Percentiles rank a stretch among this genome's conserved stretches.
These are phyloP conservation scores for Colletotrichum sp. DNA, from an alignment of 2,329 filamentous ascomycete genomes.

Conservation along the genomic window DNA sequence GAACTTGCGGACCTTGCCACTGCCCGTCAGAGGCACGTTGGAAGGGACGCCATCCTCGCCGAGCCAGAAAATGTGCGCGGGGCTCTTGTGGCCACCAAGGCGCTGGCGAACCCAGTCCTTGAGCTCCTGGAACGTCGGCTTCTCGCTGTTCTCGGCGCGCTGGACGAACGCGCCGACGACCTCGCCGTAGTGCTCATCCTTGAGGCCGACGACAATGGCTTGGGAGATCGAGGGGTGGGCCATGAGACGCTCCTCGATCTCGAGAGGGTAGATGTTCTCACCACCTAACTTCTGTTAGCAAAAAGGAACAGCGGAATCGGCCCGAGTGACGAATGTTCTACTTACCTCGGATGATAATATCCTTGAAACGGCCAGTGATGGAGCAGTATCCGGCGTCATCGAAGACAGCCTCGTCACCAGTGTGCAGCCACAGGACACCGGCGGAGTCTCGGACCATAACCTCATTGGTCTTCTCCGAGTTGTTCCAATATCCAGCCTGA, in stretches of 20 bases:
- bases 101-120: constrained; percentile 66
- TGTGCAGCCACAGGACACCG: constrained; percentile 66
- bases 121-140: constrained; percentile 59
- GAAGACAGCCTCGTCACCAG: constrained; percentile 73
- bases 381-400: constrained; percentile 73
- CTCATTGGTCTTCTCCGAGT: constrained; percentile 74
- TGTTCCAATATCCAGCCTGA: constrained; percentile 71
- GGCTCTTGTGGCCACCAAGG: constrained; percentile 72
- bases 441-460: constrained; percentile 58
- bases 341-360: constrained; percentile 76
- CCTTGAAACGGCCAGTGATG: constrained; percentile 80
- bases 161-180: constrained; percentile 72
- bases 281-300: constrained; percentile 54
- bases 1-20: constrained; percentile 74
- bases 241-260: constrained; percentile 76
- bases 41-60: constrained; percentile 63
- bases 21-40: constrained; percentile 70
- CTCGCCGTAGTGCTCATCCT: constrained; percentile 75
- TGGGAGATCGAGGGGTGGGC: constrained; percentile 65
- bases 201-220: constrained; percentile 74
- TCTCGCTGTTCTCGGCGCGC: constrained; percentile 35
- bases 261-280: constrained; percentile 76
- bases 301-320: not conserved
- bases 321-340: not conserved
- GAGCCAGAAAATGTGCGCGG: constrained; percentile 78